Conservation (phyloP, 2,329 filamentous ascomycete genomes). For the Exophiala phaeomuriformis region DNA sequence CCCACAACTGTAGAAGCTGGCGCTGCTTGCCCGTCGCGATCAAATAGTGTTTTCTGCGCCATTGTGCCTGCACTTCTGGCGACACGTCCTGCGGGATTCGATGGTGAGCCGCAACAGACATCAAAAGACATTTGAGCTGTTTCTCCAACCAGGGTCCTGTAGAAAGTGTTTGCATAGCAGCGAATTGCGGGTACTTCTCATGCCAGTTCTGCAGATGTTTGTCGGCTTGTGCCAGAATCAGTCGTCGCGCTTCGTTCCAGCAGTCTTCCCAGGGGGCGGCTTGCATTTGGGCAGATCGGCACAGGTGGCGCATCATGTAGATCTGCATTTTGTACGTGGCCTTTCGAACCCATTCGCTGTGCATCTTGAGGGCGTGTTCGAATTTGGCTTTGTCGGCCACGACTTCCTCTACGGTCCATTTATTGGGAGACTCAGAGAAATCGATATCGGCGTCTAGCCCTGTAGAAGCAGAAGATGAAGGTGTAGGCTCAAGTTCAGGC, state of each 20-base stretch:
- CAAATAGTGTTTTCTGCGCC: not conserved
- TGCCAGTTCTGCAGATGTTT: not conserved
- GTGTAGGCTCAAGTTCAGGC: too few species aligned
- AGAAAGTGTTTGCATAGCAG: not conserved
- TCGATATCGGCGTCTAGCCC: too few species aligned
- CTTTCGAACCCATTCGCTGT: not conserved
- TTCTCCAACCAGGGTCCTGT: not conserved
- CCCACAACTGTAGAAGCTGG: not conserved
- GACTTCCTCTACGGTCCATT: not conserved
- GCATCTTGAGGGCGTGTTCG: not conserved
- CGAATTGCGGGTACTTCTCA: not conserved
- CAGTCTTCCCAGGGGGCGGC: not conserved
- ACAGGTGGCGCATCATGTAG: not conserved
- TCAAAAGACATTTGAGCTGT: not conserved
- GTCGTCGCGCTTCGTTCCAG: not conserved
- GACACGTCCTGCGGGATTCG: not conserved
- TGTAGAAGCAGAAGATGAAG: too few species aligned
- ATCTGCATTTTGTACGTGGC: not conserved
- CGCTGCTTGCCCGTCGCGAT: constrained; percentile 8
- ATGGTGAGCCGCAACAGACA: not conserved
- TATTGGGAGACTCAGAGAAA: too few species aligned
- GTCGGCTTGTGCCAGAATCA: not conserved
- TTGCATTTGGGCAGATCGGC: not conserved
- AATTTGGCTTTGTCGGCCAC: not conserved
- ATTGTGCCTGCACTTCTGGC: not conserved